A percentile compares a stretch with the other conserved stretches of the same genome.
These are phyloP conservation scores for Rhododendron ovatum DNA, from an alignment of 148 eudicot species.

Conservation along the genomic window DNA sequence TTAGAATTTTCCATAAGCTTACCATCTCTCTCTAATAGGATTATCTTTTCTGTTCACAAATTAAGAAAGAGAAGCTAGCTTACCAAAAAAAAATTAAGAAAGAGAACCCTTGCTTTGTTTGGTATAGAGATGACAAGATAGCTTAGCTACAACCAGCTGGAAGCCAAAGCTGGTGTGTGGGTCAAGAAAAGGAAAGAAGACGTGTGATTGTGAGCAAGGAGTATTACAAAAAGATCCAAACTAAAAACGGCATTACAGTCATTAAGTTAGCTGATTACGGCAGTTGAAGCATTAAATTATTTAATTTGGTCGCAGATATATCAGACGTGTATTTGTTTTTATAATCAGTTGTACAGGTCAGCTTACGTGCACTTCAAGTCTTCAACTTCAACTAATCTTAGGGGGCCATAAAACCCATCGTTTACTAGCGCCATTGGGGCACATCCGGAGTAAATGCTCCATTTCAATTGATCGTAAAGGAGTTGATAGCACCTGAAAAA, in stretches of 20 bases:
- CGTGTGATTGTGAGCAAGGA: background rate
- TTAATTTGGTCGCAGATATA: no score
- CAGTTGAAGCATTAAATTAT: background rate
- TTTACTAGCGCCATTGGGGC: rapidly evolving
- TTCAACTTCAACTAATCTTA: no score
- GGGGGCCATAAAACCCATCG: no score
- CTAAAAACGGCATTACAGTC: background rate
- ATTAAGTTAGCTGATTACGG: background rate
- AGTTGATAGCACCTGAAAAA: no score
- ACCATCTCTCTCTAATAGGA: no score
- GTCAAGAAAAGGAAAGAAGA: background rate
- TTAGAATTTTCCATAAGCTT: no score
- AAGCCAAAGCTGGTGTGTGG: background rate
- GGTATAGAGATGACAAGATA: background rate
- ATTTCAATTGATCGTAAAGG: no score
- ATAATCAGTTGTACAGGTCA: no score
- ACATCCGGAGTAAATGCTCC: no score
- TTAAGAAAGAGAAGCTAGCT: background rate
- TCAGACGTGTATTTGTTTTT: no score
- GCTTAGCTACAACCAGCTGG: background rate
- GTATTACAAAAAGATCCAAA: background rate
- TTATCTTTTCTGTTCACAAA: no score
- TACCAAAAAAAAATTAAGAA: background rate
- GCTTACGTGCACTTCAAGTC: no score
- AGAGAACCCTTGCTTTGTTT: background rate